These are phyloP conservation scores for Colletotrichum trifolii DNA, from an alignment of 2,329 filamentous ascomycete species.

Conservation along the genomic window DNA sequence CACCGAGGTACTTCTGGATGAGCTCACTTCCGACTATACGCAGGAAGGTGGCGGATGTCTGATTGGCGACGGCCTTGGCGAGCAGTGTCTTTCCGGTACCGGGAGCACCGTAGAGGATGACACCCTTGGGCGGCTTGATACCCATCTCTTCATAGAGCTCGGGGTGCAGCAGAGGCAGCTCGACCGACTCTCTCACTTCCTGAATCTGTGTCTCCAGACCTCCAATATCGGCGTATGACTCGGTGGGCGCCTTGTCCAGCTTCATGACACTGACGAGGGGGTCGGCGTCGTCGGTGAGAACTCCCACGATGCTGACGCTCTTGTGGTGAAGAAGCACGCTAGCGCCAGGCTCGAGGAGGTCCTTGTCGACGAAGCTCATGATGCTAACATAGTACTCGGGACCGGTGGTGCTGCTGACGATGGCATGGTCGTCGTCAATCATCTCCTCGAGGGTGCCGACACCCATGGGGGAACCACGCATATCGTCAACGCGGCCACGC, in stretches of 20 bases:
- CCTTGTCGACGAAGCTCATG: constrained; percentile 99
- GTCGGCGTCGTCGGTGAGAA: constrained; percentile 95
- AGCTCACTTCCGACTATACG: constrained; percentile 98
- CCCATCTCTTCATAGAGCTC: constrained; percentile 99
- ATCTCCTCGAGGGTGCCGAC: constrained; percentile 98
- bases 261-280: constrained; percentile 99
- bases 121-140: constrained; percentile 99
- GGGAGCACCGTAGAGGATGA: constrained; percentile 97
- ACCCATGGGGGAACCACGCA: constrained; percentile 98
- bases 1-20: constrained; percentile 98
- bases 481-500: constrained; percentile 93
- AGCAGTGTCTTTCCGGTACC: constrained; percentile 98
- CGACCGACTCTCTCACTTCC: constrained; percentile 96
- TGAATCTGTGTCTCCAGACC: constrained; percentile 96
- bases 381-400: constrained; percentile 99
- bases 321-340: constrained; percentile 97
- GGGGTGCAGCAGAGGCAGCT: constrained; percentile 92
- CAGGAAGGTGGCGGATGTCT: constrained; percentile 97
- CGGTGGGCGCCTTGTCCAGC: constrained; percentile 96
- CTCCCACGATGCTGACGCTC: constrained; percentile 96
- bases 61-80: constrained; percentile 98
- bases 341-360: constrained; percentile 93
- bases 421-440: constrained; percentile 99
- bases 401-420: constrained; percentile 96
- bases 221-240: constrained; percentile 98